Base-by-base conservation (phyloP, 2,329 filamentous ascomycete species). In the Epichloe elymi region DNA sequence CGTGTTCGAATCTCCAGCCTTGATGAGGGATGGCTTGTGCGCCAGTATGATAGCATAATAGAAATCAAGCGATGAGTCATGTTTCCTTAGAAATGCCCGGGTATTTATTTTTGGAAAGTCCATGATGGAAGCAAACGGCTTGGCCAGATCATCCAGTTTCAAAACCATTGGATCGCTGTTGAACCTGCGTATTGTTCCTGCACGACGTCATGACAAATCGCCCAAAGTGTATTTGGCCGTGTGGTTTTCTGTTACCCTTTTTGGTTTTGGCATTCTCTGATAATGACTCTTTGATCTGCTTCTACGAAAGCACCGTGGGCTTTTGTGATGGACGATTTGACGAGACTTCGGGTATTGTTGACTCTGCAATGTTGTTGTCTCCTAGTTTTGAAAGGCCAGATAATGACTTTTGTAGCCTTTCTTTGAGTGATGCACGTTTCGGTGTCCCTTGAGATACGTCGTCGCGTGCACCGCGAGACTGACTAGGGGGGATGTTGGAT, bases 381-480 rank as follows among this genome's bases (percentile, higher is more conserved):
- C 39, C 35, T 10, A 44, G 17, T 14, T 51, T 51, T 10, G 51
- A 53, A 17, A 51, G 40, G 10, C 45, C 44, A 19, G 49, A 51
- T n/a, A 51, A 39, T 7, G 52, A 53, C 15, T 53, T 36, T 19
- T 46, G 43, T 23, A 53, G 14, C 20, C 46, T 53, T 44, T 41
- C 35, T 48, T 38, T 51, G 6, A 53, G 17, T 5, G 45, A 48
- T 36, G 30, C 35, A 12, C 45, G 48, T 17, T 23, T 36, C 5
- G 45, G 30, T 37, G 33, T 49, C 26, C 15, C 35, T 41, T 35
- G 42, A 19, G n/a, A n/a, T 23, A 5, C 14, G 15, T 42, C 41
- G 5, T 33, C 14, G n/a, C 10, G 33, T 15, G 12, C 4, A 11
- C 11, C 49, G 5, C 20, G 15, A 46, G 37, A 15, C 19, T 36